Conservation (phyloP, 805 yeast species). For the Clavispora phyllophila region DNA sequence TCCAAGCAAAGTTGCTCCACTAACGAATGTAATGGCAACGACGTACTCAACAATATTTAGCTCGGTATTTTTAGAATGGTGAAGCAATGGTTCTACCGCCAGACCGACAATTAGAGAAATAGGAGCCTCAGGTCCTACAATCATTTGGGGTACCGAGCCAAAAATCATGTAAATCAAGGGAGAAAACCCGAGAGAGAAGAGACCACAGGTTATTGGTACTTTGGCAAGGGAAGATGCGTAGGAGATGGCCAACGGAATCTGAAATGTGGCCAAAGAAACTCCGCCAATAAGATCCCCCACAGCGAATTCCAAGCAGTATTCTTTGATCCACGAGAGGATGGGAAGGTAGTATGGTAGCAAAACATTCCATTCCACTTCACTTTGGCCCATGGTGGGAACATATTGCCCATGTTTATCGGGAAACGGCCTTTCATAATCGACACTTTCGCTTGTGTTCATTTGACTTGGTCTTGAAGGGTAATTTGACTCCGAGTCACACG, state of each 20-base stretch:
- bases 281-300: conserved; percentile 77
- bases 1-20: conserved; percentile 52
- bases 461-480: not conserved
- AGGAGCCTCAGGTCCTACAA: conserved; percentile 45
- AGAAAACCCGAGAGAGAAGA: conserved; percentile 33
- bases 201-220: conserved; percentile 38
- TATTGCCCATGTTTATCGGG: not conserved
- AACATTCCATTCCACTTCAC: conserved; percentile 21
- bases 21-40: conserved; percentile 52
- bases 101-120: conserved; percentile 43
- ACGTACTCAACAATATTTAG: conserved; percentile 26
- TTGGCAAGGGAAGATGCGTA: conserved; percentile 40
- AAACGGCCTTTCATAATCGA: not conserved
- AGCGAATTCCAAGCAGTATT: conserved; percentile 39
- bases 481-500: not conserved
- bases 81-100: conserved; percentile 40
- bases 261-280: conserved; percentile 81
- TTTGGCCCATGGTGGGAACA: not conserved
- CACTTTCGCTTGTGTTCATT: not conserved
- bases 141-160: conserved; percentile 44
- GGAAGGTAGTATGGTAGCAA: conserved; percentile 62
- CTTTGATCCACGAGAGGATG: conserved; percentile 59
- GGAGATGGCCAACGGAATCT: conserved; percentile 69
- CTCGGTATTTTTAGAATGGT: conserved; percentile 26
- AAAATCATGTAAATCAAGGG: conserved; percentile 38